Conservation (phyloP, 306 rosid species). For the Coriaria nepalensis region DNA sequence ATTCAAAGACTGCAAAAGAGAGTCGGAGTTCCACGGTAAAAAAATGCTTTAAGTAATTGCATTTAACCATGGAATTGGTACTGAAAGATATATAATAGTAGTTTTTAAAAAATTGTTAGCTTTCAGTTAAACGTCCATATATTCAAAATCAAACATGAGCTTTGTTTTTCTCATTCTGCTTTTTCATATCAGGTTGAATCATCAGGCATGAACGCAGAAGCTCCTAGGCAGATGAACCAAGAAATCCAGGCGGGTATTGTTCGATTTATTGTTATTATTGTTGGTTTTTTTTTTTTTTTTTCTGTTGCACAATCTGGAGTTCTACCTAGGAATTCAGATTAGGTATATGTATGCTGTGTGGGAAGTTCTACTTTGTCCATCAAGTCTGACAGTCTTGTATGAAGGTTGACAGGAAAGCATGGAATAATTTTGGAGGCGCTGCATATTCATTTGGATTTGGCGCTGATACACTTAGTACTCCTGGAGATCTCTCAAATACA, state of each 20-base stretch:
- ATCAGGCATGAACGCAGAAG: constrained; percentile 13
- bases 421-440: constrained; percentile 15
- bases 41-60: constrained; percentile 1
- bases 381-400: constrained; percentile 17
- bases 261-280: constrained; percentile 9
- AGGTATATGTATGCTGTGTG: background rate
- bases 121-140: no score
- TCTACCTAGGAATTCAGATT: background rate
- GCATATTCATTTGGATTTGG: constrained; percentile 16
- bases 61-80: no score
- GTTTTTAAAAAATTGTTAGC: constrained; percentile 2
- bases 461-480: constrained; percentile 15
- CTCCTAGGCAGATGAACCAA: constrained; percentile 1
- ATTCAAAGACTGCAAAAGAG: constrained; percentile 23
- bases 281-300: constrained; percentile 8
- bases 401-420: constrained; percentile 32
- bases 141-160: background rate
- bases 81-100: no score
- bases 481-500: constrained; percentile 21
- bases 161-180: background rate
- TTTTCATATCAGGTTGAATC: constrained; percentile 21
- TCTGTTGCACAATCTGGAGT: constrained; percentile 1
- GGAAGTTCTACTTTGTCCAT: constrained; percentile 6
- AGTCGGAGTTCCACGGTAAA: constrained; percentile 28
- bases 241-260: constrained; percentile 29